Percentiles rank a stretch among this genome's conserved stretches.
Evolutionary conservation across 805 yeast genomes (phyloP).

Genomic region (Brettanomyces sp.): DNA sequence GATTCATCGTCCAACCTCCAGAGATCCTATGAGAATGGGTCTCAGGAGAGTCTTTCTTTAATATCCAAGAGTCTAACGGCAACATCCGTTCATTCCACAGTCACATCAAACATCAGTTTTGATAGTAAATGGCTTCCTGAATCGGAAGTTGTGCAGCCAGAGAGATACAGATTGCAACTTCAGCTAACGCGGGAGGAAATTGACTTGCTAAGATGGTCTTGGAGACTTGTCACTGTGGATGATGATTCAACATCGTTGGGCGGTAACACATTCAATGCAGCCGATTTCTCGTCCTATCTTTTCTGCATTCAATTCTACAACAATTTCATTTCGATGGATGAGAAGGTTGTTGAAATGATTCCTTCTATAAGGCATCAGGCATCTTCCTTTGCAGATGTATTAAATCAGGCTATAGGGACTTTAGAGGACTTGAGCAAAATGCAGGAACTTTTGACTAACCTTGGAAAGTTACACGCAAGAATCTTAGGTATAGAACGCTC

Average conservation of each 20-base stretch:
- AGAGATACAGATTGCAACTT: slow-evolving; percentile 15
- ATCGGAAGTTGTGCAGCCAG: slow-evolving; percentile 19
- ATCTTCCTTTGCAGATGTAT: slow-evolving; percentile 67
- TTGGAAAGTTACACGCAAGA: slow-evolving; percentile 71
- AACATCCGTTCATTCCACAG: slow-evolving; percentile 18
- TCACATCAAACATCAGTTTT: slow-evolving; percentile 19
- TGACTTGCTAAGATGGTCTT: slow-evolving; percentile 35
- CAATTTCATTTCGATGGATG: slow-evolving; percentile 53
- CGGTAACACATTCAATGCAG: slow-evolving; percentile 8
- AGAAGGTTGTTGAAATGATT: slow-evolving; percentile 51
- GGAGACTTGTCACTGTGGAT: slow-evolving; percentile 29
- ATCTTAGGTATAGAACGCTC: slow-evolving; percentile 64
- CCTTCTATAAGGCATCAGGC: slow-evolving; percentile 78
- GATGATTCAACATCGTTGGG: not conserved
- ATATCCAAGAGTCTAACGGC: slow-evolving; percentile 18
- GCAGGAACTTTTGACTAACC: slow-evolving; percentile 48
- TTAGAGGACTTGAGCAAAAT: slow-evolving; percentile 49
- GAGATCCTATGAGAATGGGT: not conserved
- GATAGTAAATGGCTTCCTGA: slow-evolving; percentile 27
- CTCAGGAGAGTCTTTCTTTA: slow-evolving; percentile 11
- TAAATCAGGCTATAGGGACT: slow-evolving; percentile 56
- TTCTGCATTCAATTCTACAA: slow-evolving; percentile 73
- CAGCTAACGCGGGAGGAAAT: slow-evolving; percentile 29
- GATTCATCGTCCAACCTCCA: not conserved
- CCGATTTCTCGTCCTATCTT: slow-evolving; percentile 42